phyloP scores from a whole-genome alignment of 2,329 filamentous ascomycete genomes.

The Neurospora sp. region DNA sequence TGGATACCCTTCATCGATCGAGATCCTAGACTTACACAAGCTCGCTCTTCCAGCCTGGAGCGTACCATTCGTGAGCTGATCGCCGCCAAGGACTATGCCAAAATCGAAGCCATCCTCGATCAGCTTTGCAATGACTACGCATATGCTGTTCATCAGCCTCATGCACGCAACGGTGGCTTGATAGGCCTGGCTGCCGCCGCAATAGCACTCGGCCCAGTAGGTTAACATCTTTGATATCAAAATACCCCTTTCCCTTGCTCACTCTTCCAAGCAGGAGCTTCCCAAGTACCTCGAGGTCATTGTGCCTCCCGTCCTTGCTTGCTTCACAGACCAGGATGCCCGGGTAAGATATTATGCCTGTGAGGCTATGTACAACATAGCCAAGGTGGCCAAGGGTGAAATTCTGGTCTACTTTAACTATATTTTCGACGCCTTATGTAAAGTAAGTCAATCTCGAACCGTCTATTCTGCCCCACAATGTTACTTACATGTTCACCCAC shows the following conservation, averaged over 20 bases:
- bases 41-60: slow-evolving; percentile 57
- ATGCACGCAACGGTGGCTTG: slow-evolving; percentile 90
- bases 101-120: slow-evolving; percentile 79
- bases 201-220: slow-evolving; percentile 84
- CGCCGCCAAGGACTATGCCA: slow-evolving; percentile 64
- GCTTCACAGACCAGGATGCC: slow-evolving; percentile 97
- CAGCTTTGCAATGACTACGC: slow-evolving; percentile 97
- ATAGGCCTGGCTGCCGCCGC: slow-evolving; percentile 93
- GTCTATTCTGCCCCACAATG: neutral
- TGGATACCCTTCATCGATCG: neutral
- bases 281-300: slow-evolving; percentile 88
- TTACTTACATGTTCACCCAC: slow-evolving; percentile 4
- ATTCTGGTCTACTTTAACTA: slow-evolving; percentile 96
- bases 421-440: slow-evolving; percentile 94
- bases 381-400: slow-evolving; percentile 97
- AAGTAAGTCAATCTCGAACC: slow-evolving; percentile 44
- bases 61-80: slow-evolving; percentile 80
- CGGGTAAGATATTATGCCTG: slow-evolving; percentile 96
- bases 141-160: slow-evolving; percentile 92
- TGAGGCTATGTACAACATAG: slow-evolving; percentile 99
- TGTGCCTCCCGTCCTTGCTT: slow-evolving; percentile 90
- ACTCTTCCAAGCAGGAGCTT: slow-evolving; percentile 55
- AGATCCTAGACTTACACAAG: slow-evolving; percentile 3
- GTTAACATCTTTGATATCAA: slow-evolving; percentile 24
- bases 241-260: neutral